Conservation (phyloP, 805 yeast species). For the Metschnikowia chrysomelidarum region DNA sequence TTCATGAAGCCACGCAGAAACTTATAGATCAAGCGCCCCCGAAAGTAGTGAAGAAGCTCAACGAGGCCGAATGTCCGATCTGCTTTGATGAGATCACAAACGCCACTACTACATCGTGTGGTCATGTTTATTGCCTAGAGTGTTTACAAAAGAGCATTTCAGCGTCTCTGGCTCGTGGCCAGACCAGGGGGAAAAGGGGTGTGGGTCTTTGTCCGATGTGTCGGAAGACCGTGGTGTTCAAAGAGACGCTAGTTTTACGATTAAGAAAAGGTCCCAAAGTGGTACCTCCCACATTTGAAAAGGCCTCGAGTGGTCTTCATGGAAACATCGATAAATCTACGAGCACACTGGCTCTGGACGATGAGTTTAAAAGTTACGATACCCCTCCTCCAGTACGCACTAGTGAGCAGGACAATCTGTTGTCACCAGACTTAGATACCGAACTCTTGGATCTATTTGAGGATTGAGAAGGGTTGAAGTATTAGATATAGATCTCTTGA, state of each 20-base stretch:
- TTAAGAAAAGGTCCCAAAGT: conserved; percentile 14
- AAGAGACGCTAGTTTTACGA: conserved; percentile 29
- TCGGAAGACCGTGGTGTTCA: conserved; percentile 37
- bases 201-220: conserved; percentile 45
- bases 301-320: neutral
- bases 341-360: conserved; percentile 3
- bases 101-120: conserved; percentile 44
- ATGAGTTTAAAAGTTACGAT: conserved; percentile 4
- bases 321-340: neutral
- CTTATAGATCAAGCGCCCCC: conserved; percentile 27
- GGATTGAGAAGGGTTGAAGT: no score
- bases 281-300: conserved; percentile 15
- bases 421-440: no score
- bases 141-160: conserved; percentile 42
- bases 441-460: no score
- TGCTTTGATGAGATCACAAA: conserved; percentile 41
- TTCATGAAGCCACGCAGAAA: conserved; percentile 34
- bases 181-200: conserved; percentile 35
- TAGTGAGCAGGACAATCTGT: no score
- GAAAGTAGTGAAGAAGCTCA: conserved; percentile 29
- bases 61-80: conserved; percentile 42
- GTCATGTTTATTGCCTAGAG: conserved; percentile 43
- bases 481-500: no score
- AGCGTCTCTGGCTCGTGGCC: conserved; percentile 43
- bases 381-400: no score